A percentile compares a stretch with the other conserved stretches of the same genome.
These are phyloP conservation scores for Cicer chorassanicum DNA, from an alignment of 306 rosid species.

Conservation along the genomic window DNA sequence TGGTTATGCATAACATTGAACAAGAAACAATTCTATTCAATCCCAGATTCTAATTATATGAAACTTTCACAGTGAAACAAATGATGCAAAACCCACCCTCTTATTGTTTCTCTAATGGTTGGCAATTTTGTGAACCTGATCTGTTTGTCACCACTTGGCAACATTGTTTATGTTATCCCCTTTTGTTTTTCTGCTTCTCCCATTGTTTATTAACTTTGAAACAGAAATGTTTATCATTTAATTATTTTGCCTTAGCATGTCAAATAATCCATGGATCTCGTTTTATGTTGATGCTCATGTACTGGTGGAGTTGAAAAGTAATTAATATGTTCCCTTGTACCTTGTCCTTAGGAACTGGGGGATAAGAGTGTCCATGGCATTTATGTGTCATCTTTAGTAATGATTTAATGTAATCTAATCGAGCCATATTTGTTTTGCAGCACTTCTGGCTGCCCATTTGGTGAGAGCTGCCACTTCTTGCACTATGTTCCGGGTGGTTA, in stretches of 20 bases:
- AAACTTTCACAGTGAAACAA: conserved; percentile 2
- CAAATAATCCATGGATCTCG: background rate
- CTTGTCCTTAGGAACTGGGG: conserved; percentile 10
- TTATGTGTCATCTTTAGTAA: background rate
- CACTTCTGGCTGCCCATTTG: conserved; percentile 96
- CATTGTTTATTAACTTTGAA: background rate
- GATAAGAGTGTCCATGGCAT: background rate
- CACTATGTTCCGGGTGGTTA: conserved; percentile 94
- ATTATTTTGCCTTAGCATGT: background rate
- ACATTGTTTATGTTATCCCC: background rate
- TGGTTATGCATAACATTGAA: conserved; percentile 8
- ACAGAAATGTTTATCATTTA: background rate
- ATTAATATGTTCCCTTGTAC: background rate
- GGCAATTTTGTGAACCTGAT: background rate
- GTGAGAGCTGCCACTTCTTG: conserved; percentile 94
- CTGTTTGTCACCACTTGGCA: background rate
- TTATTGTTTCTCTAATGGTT: conserved; percentile 15
- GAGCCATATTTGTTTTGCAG: conserved; percentile 58
- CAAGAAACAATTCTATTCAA: background rate
- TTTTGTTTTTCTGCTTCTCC: background rate
- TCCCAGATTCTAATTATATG: conserved; percentile 13
- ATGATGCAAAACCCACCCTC: background rate
- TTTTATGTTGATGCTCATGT: background rate
- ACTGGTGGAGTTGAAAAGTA: background rate
- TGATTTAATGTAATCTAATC: conserved; percentile 46